Evolutionary conservation across 352 stramenopile species (phyloP), one percentile per base, ranked within the genome.

Genomic region (Phytophthora vignae): DNA sequence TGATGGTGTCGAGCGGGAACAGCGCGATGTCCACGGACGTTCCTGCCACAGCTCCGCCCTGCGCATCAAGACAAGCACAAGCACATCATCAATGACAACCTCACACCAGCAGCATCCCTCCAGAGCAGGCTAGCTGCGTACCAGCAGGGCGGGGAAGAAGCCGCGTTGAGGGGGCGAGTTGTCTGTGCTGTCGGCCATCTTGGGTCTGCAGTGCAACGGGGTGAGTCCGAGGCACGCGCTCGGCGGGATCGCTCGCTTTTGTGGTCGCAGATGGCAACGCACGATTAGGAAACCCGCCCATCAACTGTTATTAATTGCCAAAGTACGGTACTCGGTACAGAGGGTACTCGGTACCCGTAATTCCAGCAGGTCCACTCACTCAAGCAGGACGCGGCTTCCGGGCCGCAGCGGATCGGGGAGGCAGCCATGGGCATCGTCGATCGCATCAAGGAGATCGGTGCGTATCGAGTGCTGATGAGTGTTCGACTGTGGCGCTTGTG

Each of bases 1-100:
- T 99, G 73, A 99, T 91, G 2, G 98, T 99, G 87, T 99, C 98
- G 10, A 99, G 90, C 42, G 98, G 98, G 90, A 99, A 99, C 21
- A 99, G 87, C 44, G 97, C 93, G 56, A 99, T 89, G 86, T 99
- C 98, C 33, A 99, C 98, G 15, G 93, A 95, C 46, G 97, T 99
- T 27, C 98, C 98, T 5, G 98, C 97, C 19, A 98, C 85, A 9
- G 97, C 98, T 59, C 98, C 98, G 22, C 88, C 88, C 90, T 96
- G 44, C 6, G 31, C 33, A 60, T 11, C 12, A 40, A 48, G 21
- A 17, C 25, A 50, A 54, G 11, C 46, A 64, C 38, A 36, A 36
- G 29, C 29, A 10, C 7, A 36, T 36, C 29, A 52, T 59, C 38
- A 52, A 64, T 27, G 22, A 3, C 36, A 57, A 0, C 49, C 19